Conservation (phyloP, 345 rosid genomes). For the Brassica napus region DNA sequence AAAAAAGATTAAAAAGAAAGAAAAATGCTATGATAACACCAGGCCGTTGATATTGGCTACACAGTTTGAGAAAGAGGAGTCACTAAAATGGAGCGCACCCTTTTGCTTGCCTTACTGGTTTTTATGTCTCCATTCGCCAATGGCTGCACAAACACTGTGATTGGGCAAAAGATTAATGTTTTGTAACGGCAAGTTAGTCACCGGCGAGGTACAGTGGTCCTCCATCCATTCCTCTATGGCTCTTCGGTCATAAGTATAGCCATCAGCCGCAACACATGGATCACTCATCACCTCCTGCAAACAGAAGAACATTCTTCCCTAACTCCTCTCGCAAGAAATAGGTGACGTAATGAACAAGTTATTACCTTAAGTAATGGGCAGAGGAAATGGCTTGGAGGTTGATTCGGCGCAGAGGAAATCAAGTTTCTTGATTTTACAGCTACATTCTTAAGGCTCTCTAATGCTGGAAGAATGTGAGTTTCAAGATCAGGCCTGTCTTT, state of each 20-base stretch:
- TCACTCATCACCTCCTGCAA: constrained; percentile 75
- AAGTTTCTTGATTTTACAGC: constrained; percentile 46
- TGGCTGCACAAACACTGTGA: constrained; percentile 65
- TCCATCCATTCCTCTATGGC: constrained; percentile 78
- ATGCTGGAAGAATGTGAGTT: constrained; percentile 58
- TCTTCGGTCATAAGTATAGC: constrained; percentile 71
- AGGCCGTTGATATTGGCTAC: neutral
- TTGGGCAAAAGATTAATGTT: constrained; percentile 63
- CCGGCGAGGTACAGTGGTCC: constrained; percentile 59
- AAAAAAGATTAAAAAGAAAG: neutral
- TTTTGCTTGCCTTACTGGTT: constrained; percentile 15
- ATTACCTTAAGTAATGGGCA: constrained; percentile 77
- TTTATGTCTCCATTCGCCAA: constrained; percentile 62
- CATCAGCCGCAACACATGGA: constrained; percentile 89
- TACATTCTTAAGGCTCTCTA: constrained; percentile 58
- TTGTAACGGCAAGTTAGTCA: constrained; percentile 53
- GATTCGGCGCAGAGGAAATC: constrained; percentile 5
- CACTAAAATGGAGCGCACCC: constrained; percentile 2
- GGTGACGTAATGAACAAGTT: constrained; percentile 17
- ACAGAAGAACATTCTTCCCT: neutral
- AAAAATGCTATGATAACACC: neutral
- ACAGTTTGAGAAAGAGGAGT: neutral
- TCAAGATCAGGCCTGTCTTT: neutral
- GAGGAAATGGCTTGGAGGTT: constrained; percentile 64
- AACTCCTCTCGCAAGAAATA: constrained; percentile 4